Base-by-base conservation (phyloP, 345 rosid genomes). In the Trapa bicornis region DNA sequence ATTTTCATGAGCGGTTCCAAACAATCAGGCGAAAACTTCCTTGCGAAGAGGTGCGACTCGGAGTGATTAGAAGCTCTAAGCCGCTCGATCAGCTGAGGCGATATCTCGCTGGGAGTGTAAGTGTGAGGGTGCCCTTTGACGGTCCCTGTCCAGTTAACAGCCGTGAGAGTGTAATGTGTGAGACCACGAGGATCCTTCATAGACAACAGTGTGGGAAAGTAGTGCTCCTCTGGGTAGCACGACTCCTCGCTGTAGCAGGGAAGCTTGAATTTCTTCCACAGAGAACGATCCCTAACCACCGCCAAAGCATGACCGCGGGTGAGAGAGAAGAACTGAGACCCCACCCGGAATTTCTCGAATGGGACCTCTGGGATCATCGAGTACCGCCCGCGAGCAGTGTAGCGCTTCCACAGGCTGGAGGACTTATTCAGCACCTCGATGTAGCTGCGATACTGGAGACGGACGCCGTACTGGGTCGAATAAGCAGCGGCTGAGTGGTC, bases 161-260 rank as follows among this genome's bases (percentile, higher is more conserved):
- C 80, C 0, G 97, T 91, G 6, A 94, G 67, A 0, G 96, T 84
- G 69, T 94, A 88, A 11, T 72, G 83, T 4, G 96, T 88, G 53
- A 81, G 73, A 11, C 90, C 96, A 5, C 75, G 72, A 0, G 92
- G 89, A 78, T 90, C 97, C 75, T 67, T 74, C 99, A 91, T 88
- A 53, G 88, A 86, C 75, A 94, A 68, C 67, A 94, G 47, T 12
- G 99, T 94, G 11, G 99, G 96, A 52, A 94, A 94, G 71, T 94
- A 94, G 77, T 94, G 99, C 84, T 94, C 99, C 68, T 94, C 99
- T 0, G 99, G 99, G 78, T 85, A 94, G 71, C 99, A 91, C 65
- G 87, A 89, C 16, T 84, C 88, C 2, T 83, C 82, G 47, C 80
- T 75, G 74, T 87, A 94, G 75, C 99, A 91, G 0, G 97, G 89